Evolutionary conservation across 805 yeast species (phyloP).

Genomic region (Saccharomyces paradoxus): DNA sequence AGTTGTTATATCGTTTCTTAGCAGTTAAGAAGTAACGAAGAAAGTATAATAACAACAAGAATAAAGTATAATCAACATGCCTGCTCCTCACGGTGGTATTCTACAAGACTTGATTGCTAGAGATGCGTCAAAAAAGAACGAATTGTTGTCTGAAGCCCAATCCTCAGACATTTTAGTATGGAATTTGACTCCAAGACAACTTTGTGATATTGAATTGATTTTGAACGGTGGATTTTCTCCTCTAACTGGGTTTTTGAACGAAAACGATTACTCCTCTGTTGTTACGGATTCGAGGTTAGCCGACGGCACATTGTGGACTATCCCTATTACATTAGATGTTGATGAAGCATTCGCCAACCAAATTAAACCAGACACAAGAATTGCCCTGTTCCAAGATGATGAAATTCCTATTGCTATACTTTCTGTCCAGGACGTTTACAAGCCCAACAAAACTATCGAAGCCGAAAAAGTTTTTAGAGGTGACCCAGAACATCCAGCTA

Average conservation of each 20-base stretch:
- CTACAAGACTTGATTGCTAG: conserved; percentile 79
- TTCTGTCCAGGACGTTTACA: conserved; percentile 69
- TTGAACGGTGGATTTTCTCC: conserved; percentile 93
- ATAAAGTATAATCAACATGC: conserved; percentile 34
- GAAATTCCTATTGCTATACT: conserved; percentile 72
- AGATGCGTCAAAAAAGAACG: conserved; percentile 54
- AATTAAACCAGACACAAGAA: conserved; percentile 48
- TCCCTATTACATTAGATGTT: conserved; percentile 87
- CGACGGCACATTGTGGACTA: conserved; percentile 78
- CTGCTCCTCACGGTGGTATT: conserved; percentile 86
- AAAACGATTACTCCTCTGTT: conserved; percentile 57
- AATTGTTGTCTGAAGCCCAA: conserved; percentile 52
- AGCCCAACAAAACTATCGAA: conserved; percentile 72
- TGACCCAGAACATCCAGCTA: conserved; percentile 94
- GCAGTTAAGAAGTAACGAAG: not conserved
- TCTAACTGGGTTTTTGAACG: conserved; percentile 53
- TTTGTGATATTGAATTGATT: conserved; percentile 88
- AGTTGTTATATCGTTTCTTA: not conserved
- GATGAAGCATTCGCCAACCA: conserved; percentile 39
- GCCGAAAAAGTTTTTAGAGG: conserved; percentile 89
- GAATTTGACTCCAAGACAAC: conserved; percentile 70
- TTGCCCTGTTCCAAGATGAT: conserved; percentile 75
- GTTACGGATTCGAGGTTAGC: conserved; percentile 62
- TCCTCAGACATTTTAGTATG: conserved; percentile 35
- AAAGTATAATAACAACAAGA: not conserved